Percentiles rank a stretch among this genome's conserved stretches.
These are phyloP conservation scores for Aureobasidium lini DNA, from an alignment of 2,329 filamentous ascomycete species.

Conservation along the genomic window DNA sequence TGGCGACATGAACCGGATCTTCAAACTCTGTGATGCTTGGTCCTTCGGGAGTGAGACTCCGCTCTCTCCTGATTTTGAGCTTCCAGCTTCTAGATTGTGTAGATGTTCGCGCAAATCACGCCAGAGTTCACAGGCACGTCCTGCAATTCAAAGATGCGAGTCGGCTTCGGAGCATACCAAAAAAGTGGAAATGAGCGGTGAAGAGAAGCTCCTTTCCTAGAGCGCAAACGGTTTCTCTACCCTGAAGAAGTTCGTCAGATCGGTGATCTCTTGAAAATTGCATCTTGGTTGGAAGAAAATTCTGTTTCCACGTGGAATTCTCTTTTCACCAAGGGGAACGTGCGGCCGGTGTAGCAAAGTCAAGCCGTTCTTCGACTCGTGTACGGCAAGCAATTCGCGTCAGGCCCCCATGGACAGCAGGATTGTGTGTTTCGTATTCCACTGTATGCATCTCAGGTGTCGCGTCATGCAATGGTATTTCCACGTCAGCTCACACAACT, in stretches of 20 bases:
- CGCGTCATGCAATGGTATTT: not conserved
- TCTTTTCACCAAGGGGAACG: not conserved
- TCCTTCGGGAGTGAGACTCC: not conserved
- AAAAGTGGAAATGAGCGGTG: constrained; percentile 11
- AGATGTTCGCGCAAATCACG: not conserved
- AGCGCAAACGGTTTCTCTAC: not conserved
- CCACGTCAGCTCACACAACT: not conserved
- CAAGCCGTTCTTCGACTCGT: not conserved
- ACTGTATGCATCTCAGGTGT: not conserved
- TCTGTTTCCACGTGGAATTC: constrained; percentile 12
- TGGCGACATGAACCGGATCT: constrained; percentile 11
- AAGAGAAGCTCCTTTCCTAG: not conserved
- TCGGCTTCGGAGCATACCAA: not conserved
- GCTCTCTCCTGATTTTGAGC: not conserved
- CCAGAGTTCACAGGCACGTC: not conserved
- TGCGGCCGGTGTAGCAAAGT: not conserved
- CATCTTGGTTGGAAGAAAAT: constrained; percentile 5
- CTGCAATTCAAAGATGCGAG: not conserved
- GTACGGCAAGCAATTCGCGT: not conserved
- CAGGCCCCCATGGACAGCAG: not conserved
- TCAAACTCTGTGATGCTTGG: not conserved
- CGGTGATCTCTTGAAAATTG: constrained; percentile 1
- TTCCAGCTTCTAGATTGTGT: not conserved
- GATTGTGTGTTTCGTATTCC: not conserved
- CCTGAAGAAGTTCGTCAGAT: constrained; percentile 9